Conservation (phyloP, 306 rosid species). For the barrel medic (Medicago truncatula) region DNA sequence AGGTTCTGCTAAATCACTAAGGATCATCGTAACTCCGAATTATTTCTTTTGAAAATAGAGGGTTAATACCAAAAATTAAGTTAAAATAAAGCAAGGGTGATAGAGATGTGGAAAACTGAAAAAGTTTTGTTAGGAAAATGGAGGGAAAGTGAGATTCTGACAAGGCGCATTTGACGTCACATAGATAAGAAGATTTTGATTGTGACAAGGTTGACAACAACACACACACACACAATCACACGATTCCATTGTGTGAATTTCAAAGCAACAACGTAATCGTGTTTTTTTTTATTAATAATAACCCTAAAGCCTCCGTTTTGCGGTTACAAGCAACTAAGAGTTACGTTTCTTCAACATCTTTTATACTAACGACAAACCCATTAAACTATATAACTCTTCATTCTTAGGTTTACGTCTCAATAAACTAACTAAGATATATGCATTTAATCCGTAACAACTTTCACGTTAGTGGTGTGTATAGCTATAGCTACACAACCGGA, state of each 20-base stretch:
- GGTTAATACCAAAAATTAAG: no score
- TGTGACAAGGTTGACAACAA: not conserved
- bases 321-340: not conserved
- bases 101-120: not conserved
- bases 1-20: no score
- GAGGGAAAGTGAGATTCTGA: constrained; percentile 59
- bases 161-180: constrained; percentile 59
- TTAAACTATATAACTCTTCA: not conserved
- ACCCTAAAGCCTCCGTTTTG: not conserved
- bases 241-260: not conserved
- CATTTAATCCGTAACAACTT: constrained; percentile 10
- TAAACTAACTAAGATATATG: not conserved
- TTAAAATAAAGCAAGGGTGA: not conserved
- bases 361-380: not conserved
- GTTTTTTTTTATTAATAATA: not conserved
- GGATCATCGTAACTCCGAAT: no score
- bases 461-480: not conserved
- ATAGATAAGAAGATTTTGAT: constrained; percentile 29
- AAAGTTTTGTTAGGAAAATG: not conserved
- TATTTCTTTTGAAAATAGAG: no score
- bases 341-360: constrained; percentile 31
- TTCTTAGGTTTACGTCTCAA: not conserved
- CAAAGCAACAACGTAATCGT: not conserved
- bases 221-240: no score
- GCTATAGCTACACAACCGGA: not conserved